Percentiles rank a stretch among this genome's conserved stretches.
phyloP scores from a whole-genome alignment of 2,329 filamentous ascomycete species.

The Aspergillus neoniger region DNA sequence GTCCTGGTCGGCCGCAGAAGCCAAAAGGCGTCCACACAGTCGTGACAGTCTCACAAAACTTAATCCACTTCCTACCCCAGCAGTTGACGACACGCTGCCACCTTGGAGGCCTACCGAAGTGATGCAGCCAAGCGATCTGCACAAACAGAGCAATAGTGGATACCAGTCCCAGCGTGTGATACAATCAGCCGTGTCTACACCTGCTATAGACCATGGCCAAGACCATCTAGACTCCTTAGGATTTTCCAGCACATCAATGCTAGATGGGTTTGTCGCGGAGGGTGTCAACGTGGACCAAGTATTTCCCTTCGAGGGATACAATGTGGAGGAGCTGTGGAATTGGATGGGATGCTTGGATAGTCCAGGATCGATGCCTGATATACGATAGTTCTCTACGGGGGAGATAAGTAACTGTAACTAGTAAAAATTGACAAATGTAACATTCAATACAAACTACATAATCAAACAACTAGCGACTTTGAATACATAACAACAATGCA shows the following conservation, averaged over 20 bases:
- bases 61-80: neutral
- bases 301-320: slow-evolving; percentile 24
- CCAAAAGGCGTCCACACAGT: too few relatives aligned
- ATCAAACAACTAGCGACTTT: too few relatives aligned
- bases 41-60: too few relatives aligned
- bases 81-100: too few relatives aligned
- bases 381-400: neutral
- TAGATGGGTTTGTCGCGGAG: neutral
- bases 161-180: neutral
- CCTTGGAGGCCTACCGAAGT: neutral
- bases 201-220: neutral
- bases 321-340: slow-evolving; percentile 27
- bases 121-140: neutral
- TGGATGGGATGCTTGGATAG: slow-evolving; percentile 26
- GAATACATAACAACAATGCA: too few relatives aligned
- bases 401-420: too few relatives aligned
- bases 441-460: too few relatives aligned
- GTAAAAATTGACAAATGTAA: too few relatives aligned
- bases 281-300: slow-evolving; percentile 11
- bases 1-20: neutral
- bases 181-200: neutral
- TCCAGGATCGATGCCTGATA: neutral
- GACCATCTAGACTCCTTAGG: neutral
- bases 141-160: neutral
- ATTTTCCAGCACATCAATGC: neutral